These are phyloP conservation scores for Podospora didyma DNA, from an alignment of 495 filamentous ascomycete species.

Conservation along the genomic window DNA sequence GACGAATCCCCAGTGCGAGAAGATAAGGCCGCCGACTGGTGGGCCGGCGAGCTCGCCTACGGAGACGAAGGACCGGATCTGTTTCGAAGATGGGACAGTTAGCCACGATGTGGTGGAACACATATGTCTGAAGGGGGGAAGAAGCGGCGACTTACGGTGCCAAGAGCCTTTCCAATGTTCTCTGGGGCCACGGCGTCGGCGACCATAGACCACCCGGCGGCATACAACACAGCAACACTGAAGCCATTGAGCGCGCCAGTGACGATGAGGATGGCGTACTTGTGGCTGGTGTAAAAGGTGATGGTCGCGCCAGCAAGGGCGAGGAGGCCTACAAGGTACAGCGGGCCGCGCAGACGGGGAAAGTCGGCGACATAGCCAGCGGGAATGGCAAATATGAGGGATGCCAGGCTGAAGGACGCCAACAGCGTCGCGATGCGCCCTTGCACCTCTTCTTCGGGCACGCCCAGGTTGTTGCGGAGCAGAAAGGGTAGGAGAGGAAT, in stretches of 20 bases:
- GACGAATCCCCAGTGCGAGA: slow-evolving; percentile 5
- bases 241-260: slow-evolving; percentile 5
- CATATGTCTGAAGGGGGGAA: not conserved
- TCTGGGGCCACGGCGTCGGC: slow-evolving; percentile 6
- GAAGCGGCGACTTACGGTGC: not conserved
- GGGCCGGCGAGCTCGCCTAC: slow-evolving; percentile 4
- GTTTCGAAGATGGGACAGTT: not conserved
- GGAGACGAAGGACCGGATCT: slow-evolving; percentile 8
- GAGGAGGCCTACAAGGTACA: slow-evolving; percentile 4
- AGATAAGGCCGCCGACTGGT: slow-evolving; percentile 3
- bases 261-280: slow-evolving; percentile 1
- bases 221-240: slow-evolving; percentile 9
- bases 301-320: slow-evolving; percentile 6
- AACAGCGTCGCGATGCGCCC: slow-evolving; percentile 2
- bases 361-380: slow-evolving; percentile 9
- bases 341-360: not conserved
- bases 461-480: slow-evolving; percentile 5
- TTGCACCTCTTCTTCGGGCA: slow-evolving; percentile 5
- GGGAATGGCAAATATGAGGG: slow-evolving; percentile 2
- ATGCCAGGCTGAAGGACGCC: slow-evolving; percentile 8
- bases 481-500: slow-evolving; percentile 8
- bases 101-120: not conserved
- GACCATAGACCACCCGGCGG: slow-evolving; percentile 7
- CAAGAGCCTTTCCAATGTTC: slow-evolving; percentile 9
- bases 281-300: slow-evolving; percentile 8